Evolutionary conservation across 2,329 filamentous ascomycete species (phyloP), one percentile per base, ranked within the genome.

Genomic region (Emmonsia crescens): DNA sequence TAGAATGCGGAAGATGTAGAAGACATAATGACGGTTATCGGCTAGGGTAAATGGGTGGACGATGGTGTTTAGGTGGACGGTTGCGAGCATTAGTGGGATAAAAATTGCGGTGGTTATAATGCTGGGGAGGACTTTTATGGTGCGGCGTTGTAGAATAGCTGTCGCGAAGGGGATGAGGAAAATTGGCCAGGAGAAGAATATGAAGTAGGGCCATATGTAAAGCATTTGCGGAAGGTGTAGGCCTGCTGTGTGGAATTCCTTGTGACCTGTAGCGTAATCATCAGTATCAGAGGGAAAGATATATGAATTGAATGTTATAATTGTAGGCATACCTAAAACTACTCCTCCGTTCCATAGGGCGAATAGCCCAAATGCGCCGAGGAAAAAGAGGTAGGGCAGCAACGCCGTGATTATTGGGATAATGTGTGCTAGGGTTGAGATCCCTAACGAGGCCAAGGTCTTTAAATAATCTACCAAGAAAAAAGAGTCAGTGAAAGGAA

Each of bases 1-100:
- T 5, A 88, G 86, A 69, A 91, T 85, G 1, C 91, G 86, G 79
- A 99, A 99, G 63, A 96, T 80, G 76, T 99, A 99, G 75, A 99
- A 99, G 73, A 96, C 88, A 77, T 96, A 99, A 74, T 99, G 94
- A 2, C 94, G 82, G 74, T 99, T 99, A 74, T 99, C 94, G 40
- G 94, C 94, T 0, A 97, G 82, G 0, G 92, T 96, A 72, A 97
- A 99, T 0, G 94, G 93, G 71, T 99, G 94, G 51, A 97, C 84
- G 65, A 96, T 88, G 40, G 94, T 99, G 80, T 96, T 97, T 80
- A 83, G 88, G 64, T 84, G 83, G 29, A 96, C 85, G 2, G 80
- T 75, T 6, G 72, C 68, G 21, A 80, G 68, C 66, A 82, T 82
- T 9, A 77, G 42, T 5, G 73, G 66, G 9, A 78, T 65, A 58